Conservation (phyloP, 345 rosid species). For the Brassica juncea region DNA sequence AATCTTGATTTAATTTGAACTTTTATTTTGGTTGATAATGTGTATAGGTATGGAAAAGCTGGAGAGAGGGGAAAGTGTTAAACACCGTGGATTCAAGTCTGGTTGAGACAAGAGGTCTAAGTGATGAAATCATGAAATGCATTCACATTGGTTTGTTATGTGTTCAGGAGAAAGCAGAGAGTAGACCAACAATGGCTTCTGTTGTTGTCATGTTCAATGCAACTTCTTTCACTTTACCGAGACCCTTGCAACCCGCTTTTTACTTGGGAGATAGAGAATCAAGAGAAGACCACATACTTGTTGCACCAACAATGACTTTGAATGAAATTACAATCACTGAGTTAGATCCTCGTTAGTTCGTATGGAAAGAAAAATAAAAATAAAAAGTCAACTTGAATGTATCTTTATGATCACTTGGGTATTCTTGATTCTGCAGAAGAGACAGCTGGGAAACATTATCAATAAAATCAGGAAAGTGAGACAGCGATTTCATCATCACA, state of each 20-base stretch:
- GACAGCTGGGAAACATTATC: neutral
- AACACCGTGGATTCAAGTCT: neutral
- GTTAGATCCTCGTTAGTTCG: neutral
- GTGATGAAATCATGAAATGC: neutral
- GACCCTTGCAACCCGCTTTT: constrained; percentile 6
- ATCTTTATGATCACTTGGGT: neutral
- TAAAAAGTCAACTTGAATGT: neutral
- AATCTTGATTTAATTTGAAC: no score
- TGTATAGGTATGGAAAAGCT: neutral
- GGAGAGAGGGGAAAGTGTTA: neutral
- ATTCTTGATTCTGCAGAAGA: neutral
- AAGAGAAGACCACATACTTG: neutral
- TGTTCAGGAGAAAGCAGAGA: constrained; percentile 1
- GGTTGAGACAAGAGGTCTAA: neutral
- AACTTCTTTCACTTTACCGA: constrained; percentile 4
- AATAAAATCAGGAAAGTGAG: neutral
- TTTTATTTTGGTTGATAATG: no score
- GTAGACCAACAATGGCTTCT: constrained; percentile 37
- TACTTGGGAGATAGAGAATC: neutral
- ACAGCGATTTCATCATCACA: neutral
- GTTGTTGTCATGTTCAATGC: constrained; percentile 30
- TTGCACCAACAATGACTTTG: neutral
- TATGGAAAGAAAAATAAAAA: neutral
- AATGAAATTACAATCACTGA: neutral
- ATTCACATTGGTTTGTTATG: neutral